Conservation (phyloP, 768 basidiomycete genomes). For the Tulasnella sp. region DNA sequence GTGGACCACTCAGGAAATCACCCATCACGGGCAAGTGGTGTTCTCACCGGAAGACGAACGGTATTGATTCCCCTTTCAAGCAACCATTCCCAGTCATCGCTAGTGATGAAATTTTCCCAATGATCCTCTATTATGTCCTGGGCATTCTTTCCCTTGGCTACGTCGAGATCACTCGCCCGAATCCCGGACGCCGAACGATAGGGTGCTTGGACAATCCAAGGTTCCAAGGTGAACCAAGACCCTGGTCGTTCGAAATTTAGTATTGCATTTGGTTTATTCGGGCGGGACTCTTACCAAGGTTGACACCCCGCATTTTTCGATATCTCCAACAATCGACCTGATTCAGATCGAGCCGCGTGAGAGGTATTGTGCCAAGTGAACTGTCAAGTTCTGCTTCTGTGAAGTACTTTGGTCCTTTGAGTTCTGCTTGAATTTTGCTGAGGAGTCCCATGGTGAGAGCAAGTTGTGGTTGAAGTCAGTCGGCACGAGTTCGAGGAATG, state of each 20-base stretch:
- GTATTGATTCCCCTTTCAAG: constrained; percentile 53
- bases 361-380: constrained; percentile 15
- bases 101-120: constrained; percentile 67
- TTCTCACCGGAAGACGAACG: constrained; percentile 57
- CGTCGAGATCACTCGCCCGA: constrained; percentile 38
- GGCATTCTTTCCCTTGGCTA: constrained; percentile 37
- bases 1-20: neutral
- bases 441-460: constrained; percentile 17
- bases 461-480: constrained; percentile 10
- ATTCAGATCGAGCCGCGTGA: constrained; percentile 15
- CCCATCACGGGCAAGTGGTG: constrained; percentile 14
- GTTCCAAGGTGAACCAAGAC: constrained; percentile 40
- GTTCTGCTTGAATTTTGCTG: constrained; percentile 12
- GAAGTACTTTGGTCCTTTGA: constrained; percentile 26
- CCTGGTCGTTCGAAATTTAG: constrained; percentile 30
- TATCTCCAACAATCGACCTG: constrained; percentile 23
- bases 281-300: constrained; percentile 19
- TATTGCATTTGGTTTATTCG: neutral
- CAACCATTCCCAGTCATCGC: constrained; percentile 60
- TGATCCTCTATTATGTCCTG: constrained; percentile 39
- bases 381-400: constrained; percentile 17
- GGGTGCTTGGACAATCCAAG: constrained; percentile 38
- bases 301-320: constrained; percentile 26
- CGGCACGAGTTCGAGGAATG: neutral
- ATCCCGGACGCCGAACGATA: constrained; percentile 36